Base-by-base conservation (phyloP, 2,329 filamentous ascomycete genomes). In the Ophiostoma piceae region DNA sequence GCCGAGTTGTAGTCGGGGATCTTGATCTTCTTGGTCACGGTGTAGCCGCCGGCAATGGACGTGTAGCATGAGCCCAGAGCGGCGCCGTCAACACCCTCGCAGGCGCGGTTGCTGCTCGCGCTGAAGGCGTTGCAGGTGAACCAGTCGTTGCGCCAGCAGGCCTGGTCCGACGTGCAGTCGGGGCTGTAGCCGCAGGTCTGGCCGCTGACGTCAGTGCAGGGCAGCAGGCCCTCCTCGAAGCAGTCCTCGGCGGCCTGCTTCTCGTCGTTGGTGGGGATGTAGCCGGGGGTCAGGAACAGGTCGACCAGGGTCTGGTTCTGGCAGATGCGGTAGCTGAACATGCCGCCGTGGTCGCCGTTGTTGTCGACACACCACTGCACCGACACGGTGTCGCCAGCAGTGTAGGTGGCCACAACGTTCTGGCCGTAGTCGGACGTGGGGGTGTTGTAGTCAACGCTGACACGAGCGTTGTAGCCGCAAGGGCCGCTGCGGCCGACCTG, bases 1-100 rank as follows among this genome's bases (percentile, higher is more conserved):
- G 26, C 22, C n/a, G 51, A 57, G 51, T 16, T 57, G 51, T 57
- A 57, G 51, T 57, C 16, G 22, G 51, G 51, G 9, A 57, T 57
- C 51, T 57, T 57, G 51, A 57, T 57, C n/a, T 57, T 57, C 51
- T 57, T 57, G n/a, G 51, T 57, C 51, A 57, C 51, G 12, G 51
- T 29, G 51, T 57, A 57, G 22, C 51, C 51, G 22, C 51, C 51
- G n/a, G 51, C 51, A 57, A 57, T 57, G n/a, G 51, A 57, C n/a
- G 51, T 57, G 22, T 57, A 57, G 51, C 51, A 57, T 8, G 51
- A 57, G 51, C 51, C 51, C 51, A 57, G 51, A 11, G 51, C 51
- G 9, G 51, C 51, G 22, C 51, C 51, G 22, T 57, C n/a, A 1
- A 57, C 51, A 26, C 51, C 51, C 51, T 57, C 7, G 22, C 51